Evolutionary conservation across 305 asterid genomes (phyloP).

Genomic region (Striga hermonthica): DNA sequence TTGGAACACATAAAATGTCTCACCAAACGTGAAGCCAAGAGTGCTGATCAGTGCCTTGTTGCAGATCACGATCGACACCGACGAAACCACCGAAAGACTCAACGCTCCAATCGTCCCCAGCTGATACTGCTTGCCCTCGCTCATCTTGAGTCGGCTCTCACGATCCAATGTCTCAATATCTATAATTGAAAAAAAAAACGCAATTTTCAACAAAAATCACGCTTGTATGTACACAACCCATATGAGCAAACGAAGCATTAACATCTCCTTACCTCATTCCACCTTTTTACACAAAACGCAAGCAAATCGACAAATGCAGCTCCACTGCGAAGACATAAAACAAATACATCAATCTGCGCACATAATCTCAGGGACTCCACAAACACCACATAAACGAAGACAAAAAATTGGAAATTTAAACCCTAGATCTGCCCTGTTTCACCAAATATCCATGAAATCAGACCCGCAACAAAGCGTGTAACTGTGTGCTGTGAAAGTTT

Average conservation of each 20-base stretch:
- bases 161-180: constrained; percentile 40
- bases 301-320: constrained; percentile 38
- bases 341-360: constrained; percentile 13
- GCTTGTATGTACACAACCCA: constrained; percentile 15
- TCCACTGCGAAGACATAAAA: constrained; percentile 40
- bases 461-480: constrained; percentile 12
- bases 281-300: constrained; percentile 16
- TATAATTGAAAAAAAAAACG: constrained; percentile 31
- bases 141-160: constrained; percentile 49
- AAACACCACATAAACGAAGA: constrained; percentile 14
- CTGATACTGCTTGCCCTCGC: constrained; percentile 67
- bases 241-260: constrained; percentile 16
- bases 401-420: constrained; percentile 24
- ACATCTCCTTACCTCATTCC: constrained; percentile 42
- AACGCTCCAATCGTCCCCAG: constrained; percentile 86
- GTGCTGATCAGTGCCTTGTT: constrained; percentile 91
- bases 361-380: constrained; percentile 14
- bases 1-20: constrained; percentile 30
- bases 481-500: too few species aligned
- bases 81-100: constrained; percentile 75
- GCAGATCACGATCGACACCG: constrained; percentile 88
- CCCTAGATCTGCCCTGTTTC: constrained; percentile 56
- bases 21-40: constrained; percentile 81
- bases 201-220: constrained; percentile 19
- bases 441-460: constrained; percentile 27